phyloP scores from a whole-genome alignment of 208 protist species.

The Wallacemonas collosoma region DNA sequence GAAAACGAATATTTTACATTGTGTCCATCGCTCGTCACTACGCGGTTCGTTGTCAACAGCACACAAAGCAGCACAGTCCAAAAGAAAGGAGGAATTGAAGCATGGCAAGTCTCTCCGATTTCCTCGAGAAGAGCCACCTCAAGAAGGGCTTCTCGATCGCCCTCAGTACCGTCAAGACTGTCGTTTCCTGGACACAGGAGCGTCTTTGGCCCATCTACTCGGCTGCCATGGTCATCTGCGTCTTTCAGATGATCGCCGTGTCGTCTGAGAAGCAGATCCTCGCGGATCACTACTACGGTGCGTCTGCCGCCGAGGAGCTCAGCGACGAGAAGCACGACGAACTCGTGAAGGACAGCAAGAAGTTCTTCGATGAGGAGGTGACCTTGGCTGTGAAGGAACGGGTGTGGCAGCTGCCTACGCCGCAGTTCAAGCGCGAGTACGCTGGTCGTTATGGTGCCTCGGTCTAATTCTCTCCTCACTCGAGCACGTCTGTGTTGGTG shows the following conservation, averaged over 20 bases:
- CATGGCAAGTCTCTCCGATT: conserved; percentile 35
- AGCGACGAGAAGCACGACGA: conserved; percentile 42
- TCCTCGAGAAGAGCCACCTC: conserved; percentile 49
- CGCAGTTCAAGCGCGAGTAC: conserved; percentile 68
- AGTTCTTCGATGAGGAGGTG: conserved; percentile 85
- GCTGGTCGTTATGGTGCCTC: conserved; percentile 34
- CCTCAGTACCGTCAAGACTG: conserved; percentile 29
- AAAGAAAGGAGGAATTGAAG: not conserved
- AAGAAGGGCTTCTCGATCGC: conserved; percentile 30
- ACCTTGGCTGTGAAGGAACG: conserved; percentile 78
- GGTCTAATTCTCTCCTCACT: not conserved
- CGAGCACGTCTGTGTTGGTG: not conserved
- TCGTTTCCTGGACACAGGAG: conserved; percentile 54
- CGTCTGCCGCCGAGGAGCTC: conserved; percentile 21
- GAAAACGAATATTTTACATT: not conserved
- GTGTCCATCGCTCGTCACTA: too few species aligned
- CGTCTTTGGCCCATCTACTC: conserved; percentile 85
- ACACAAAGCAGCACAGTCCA: too few species aligned
- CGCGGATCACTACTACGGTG: conserved; percentile 82
- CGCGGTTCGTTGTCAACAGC: too few species aligned
- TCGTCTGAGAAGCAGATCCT: conserved; percentile 87
- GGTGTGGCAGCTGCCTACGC: conserved; percentile 75
- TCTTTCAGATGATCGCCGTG: conserved; percentile 73
- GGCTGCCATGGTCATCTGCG: conserved; percentile 66
- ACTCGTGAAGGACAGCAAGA: conserved; percentile 51